phyloP scores from a whole-genome alignment of 129 eudicot species.

The Ambrosia artemisiifolia region DNA sequence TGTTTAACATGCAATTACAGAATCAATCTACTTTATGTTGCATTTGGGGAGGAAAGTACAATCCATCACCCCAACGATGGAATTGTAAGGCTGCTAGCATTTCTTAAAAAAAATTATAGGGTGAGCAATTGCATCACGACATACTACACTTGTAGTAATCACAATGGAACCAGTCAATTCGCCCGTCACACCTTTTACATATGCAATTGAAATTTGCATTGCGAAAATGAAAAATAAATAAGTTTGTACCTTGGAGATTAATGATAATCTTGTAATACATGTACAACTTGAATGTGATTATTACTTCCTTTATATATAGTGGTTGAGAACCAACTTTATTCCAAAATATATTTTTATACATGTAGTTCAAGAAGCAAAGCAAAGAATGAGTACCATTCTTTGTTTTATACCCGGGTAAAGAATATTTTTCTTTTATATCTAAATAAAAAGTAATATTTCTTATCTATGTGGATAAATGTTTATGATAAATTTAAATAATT shows the following conservation, averaged over 20 bases:
- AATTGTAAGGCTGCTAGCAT: background rate
- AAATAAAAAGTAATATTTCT: too few relatives aligned
- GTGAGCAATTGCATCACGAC: background rate
- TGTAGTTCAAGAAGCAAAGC: background rate
- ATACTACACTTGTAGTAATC: constrained; percentile 15
- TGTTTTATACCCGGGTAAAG: too few relatives aligned
- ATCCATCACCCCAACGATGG: background rate
- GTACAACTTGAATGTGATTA: background rate
- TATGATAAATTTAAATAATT: too few relatives aligned
- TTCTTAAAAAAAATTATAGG: background rate
- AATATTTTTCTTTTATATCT: too few relatives aligned
- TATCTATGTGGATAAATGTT: too few relatives aligned
- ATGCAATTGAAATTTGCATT: background rate
- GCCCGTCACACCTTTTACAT: background rate
- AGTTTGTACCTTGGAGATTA: background rate
- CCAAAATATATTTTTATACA: too few relatives aligned
- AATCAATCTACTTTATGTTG: background rate
- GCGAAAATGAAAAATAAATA: background rate
- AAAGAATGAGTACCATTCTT: too few relatives aligned
- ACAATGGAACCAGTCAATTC: constrained; percentile 1
- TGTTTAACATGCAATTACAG: too few relatives aligned
- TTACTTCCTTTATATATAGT: background rate
- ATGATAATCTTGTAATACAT: background rate
- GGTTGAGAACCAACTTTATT: background rate
- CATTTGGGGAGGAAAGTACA: background rate